phyloP scores from a whole-genome alignment of 495 filamentous ascomycete genomes.

The Aspergillus steynii region DNA sequence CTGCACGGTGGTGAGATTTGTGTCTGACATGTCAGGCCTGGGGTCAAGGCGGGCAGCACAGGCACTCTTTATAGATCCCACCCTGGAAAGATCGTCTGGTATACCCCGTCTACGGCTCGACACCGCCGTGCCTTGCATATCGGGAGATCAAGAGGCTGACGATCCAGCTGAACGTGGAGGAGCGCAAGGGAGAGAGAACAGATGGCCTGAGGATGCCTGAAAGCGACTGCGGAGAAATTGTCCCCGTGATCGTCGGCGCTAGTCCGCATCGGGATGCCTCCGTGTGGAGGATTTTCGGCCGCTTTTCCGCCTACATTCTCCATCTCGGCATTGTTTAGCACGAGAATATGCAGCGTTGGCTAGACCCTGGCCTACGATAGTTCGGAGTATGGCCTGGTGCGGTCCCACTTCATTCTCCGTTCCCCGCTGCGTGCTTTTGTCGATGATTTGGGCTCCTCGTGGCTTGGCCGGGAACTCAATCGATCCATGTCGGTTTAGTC shows the following conservation, averaged over 20 bases:
- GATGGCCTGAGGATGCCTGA: neutral
- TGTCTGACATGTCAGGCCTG: too few relatives aligned
- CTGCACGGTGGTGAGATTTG: too few relatives aligned
- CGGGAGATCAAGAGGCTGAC: neutral
- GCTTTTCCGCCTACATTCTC: neutral
- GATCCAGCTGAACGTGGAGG: too few relatives aligned
- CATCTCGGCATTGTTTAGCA: neutral
- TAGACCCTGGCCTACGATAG: too few relatives aligned
- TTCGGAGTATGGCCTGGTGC: too few relatives aligned
- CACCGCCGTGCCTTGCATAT: neutral
- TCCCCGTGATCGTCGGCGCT: constrained; percentile 16
- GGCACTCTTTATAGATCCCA: neutral
- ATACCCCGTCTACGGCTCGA: neutral
- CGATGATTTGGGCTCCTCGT: constrained; percentile 1
- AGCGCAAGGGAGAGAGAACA: too few relatives aligned
- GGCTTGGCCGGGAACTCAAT: constrained; percentile 9
- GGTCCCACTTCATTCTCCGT: neutral
- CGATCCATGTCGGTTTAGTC: neutral
- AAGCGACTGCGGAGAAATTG: constrained; percentile 31
- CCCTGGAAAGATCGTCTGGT: too few relatives aligned
- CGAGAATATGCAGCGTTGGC: too few relatives aligned
- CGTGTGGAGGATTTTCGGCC: constrained; percentile 25
- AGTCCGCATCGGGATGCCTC: neutral
- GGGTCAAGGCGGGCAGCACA: neutral
- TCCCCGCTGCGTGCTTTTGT: constrained; percentile 10